Conservation (phyloP, 352 stramenopile species). For the Globisporangium okanoganense region DNA sequence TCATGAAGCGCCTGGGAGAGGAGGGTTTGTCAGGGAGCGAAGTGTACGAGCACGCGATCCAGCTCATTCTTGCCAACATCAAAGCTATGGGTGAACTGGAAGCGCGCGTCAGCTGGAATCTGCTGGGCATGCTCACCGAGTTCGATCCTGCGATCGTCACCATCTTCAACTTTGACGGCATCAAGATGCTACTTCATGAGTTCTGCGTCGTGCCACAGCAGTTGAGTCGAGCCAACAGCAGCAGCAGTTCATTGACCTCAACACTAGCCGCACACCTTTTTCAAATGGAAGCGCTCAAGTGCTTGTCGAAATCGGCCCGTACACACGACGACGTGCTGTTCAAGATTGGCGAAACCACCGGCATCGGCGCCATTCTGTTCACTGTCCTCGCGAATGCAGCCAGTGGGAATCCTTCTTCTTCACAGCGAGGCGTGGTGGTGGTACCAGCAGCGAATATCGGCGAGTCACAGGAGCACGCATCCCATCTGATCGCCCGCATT, state of each 20-base stretch:
- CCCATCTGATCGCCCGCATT: conserved; percentile 55
- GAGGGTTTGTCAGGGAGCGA: conserved; percentile 36
- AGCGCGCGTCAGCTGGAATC: conserved; percentile 45
- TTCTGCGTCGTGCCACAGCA: conserved; percentile 25
- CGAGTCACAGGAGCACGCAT: conserved; percentile 47
- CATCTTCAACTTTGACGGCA: conserved; percentile 62
- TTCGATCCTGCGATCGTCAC: conserved; percentile 51
- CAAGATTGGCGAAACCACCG: conserved; percentile 50
- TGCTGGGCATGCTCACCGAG: conserved; percentile 48
- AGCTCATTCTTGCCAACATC: conserved; percentile 47
- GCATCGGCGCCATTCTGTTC: conserved; percentile 45
- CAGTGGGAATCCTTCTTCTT: neutral
- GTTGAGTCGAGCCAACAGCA: conserved; percentile 12
- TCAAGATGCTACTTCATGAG: conserved; percentile 49
- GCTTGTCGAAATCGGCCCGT: conserved; percentile 43
- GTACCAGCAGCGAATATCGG: conserved; percentile 14
- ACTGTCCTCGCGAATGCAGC: conserved; percentile 21
- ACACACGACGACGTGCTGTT: conserved; percentile 63
- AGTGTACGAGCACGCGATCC: conserved; percentile 54
- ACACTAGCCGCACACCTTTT: conserved; percentile 18
- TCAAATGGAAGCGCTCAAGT: conserved; percentile 61
- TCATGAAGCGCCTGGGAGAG: conserved; percentile 56
- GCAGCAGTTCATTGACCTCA: conserved; percentile 3
- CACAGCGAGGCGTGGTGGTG: neutral
- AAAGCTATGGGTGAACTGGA: conserved; percentile 27